Evolutionary conservation across 257 asterid species (phyloP), one percentile per base, ranked within the genome.

Genomic region (Petunia axillaris): DNA sequence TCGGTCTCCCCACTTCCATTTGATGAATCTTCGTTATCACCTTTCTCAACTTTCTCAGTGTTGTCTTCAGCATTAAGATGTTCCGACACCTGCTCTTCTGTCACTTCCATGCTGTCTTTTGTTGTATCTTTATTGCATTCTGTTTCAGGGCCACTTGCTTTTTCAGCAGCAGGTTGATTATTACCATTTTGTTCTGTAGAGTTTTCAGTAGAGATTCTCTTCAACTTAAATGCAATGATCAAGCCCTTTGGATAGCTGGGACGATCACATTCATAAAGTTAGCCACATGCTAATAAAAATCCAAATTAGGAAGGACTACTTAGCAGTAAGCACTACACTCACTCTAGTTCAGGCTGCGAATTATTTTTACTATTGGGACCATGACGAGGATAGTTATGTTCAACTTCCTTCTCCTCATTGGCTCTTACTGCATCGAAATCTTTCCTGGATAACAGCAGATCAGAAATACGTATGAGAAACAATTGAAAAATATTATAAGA

Each of bases 161-260:
- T 81, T 71, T 79, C 85, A 41, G 83, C 85, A 39, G 16, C 81
- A 39, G 84, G 57, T 64, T 83, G 84, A 13, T 82, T 76, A 67
- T 79, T 80, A 76, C 89, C 97, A 84, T 84, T 92, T 75, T 84
- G 74, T 71, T 87, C 79, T 3, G 81, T 14, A 44, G 92, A 83
- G 78, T 73, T 92, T 59, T 82, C 85, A 80, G 78, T 79, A 36
- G 89, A 85, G 75, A 85, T 87, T 58, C 86, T 90, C 89, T 89
- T 96, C 87, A 96, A 82, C 67, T 85, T 91, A 84, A 96, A 92
- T 48, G 98, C 90, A 79, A 96, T 88, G 79, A 94, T 93, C 82
- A 96, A 84, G 77, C 97, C 98, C 84, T 87, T 92, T 8, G 99
- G 98, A 48, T 90, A 96, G 82, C 98, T 94, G 96, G 87, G 66